Base-by-base conservation (phyloP, 1,284 basidiomycete genomes). In the Phellinidium pouzarii region DNA sequence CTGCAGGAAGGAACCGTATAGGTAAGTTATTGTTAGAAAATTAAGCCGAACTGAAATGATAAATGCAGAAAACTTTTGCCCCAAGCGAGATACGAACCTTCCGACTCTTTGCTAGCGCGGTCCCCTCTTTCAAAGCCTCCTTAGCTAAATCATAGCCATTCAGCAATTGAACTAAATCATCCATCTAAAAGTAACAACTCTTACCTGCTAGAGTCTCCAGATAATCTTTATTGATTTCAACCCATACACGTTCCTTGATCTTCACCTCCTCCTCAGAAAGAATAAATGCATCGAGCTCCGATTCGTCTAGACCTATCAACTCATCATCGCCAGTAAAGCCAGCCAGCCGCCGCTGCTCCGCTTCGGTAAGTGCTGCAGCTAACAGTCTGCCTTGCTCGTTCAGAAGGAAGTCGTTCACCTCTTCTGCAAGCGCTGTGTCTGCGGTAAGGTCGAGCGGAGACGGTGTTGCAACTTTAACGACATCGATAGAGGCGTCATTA, bases 191-290 rank as follows among this genome's bases (percentile, higher is more conserved):
- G 6, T 48, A 40, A 31, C 22, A 12, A n/a, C 8, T 74, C 82
- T 67, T 63, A 91, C 90, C 82, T 56, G 91, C 91, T 43, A 94
- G 75, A 27, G 88, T 84, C 66, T 96, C 91, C 47, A 99, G 71
- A 71, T 96, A 99, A 50, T 96, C 93, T 59, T 81, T 82, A 69
- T 99, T 99, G 65, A 94, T 77, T 69, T 95, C 93, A 57, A 98
- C 90, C 96, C 96, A 99, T 17, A 99, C 83, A 23, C 94, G 83
- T 64, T 95, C 93, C 66, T 94, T 96, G 64, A 93, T 79, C 65
- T 79, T 82, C 4, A 91, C 86, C 68, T 98, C 95, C 23, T 91
- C 89, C 44, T 90, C 84, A 9, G 78, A 84, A 44, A 97, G 70
- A 54, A 96, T 76, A 71, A 91, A 93, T 23, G 71, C 73, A 65